Base-by-base conservation (phyloP, 225 moss, liverwort and hornwort species). In the Straminergon stramineum region DNA sequence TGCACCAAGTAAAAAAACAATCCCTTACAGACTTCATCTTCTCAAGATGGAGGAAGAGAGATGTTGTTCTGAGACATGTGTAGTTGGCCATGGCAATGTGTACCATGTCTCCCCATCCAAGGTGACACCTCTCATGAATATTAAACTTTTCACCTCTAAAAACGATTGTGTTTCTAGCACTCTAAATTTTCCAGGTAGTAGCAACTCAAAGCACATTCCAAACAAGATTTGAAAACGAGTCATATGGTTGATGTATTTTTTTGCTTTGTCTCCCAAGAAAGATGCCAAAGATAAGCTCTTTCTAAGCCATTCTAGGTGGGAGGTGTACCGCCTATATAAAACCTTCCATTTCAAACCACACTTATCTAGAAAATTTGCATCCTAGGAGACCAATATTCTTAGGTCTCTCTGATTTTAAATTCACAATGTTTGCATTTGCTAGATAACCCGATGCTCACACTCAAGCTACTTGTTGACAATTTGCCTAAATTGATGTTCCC, bases 391-490 rank as follows among this genome's bases (percentile, higher is more conserved):
- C 2, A 39, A 4, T 70, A 4, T 73, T 73, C 10, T 1, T 5
- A 0, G 2, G 2, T 26, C 9, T 41, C 1, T 0, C 17, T 16
- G 3, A 43, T 17, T 43, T 43, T 43, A 5, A 10, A 45, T 28
- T 28, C 3, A 45, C 10, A 73, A 45, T 10, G 17, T 16, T 73
- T 73, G 27, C 27, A 45, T 73, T 73, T 3, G 5, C 2, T 43
- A 43, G 10, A 1, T 27, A 27, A 43, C 27, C 0, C 43, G 5
- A 45, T 13, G 8, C 3, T 16, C 0, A 0, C 1, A 71, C 27
- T 73, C 28, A 0, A 10, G 0, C 1, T 73, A 0, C 0, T 0
- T 0, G 0, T 45, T 8, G 3, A 10, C 1, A 28, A 1, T 17
- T 6, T 1, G 1, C 3, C 2, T 43, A 27, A 70, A 73, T 43